Evolutionary conservation across 2,329 filamentous ascomycete genomes (phyloP).

Genomic region (Aureobasidium sp.): DNA sequence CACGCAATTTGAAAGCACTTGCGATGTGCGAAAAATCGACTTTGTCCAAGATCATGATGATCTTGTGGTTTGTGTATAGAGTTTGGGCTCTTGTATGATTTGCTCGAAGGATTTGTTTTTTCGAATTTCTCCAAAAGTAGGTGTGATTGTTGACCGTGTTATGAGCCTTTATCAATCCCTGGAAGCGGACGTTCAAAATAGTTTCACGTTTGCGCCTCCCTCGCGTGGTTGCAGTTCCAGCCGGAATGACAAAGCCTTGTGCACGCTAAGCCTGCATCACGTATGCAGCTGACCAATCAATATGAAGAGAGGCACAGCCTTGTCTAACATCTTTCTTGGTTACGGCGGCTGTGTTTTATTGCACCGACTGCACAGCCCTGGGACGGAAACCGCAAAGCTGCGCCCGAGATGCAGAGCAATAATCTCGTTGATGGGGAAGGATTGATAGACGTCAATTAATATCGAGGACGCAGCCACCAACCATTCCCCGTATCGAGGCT

Average conservation of each 20-base stretch:
- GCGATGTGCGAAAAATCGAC: not conserved
- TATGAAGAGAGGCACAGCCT: not conserved
- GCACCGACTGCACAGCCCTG: not conserved
- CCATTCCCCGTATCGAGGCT: not conserved
- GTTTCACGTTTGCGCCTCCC: not conserved
- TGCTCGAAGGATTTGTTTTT: not conserved
- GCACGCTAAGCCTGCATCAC: not conserved
- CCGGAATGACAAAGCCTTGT: conserved; percentile 1
- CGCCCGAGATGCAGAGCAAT: not conserved
- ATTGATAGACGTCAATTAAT: not conserved
- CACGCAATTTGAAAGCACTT: not conserved
- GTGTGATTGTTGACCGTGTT: not conserved
- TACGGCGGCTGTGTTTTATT: not conserved
- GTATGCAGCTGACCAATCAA: not conserved
- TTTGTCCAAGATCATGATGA: not conserved
- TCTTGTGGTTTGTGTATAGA: not conserved
- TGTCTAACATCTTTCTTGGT: not conserved
- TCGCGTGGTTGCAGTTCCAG: not conserved
- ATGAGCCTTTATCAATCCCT: not conserved
- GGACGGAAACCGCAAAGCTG: not conserved
- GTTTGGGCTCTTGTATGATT: not conserved
- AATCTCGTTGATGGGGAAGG: not conserved
- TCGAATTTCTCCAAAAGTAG: not conserved
- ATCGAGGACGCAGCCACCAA: not conserved
- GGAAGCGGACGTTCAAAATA: not conserved